phyloP scores from a whole-genome alignment of 495 filamentous ascomycete genomes.

The Podospora conica region DNA sequence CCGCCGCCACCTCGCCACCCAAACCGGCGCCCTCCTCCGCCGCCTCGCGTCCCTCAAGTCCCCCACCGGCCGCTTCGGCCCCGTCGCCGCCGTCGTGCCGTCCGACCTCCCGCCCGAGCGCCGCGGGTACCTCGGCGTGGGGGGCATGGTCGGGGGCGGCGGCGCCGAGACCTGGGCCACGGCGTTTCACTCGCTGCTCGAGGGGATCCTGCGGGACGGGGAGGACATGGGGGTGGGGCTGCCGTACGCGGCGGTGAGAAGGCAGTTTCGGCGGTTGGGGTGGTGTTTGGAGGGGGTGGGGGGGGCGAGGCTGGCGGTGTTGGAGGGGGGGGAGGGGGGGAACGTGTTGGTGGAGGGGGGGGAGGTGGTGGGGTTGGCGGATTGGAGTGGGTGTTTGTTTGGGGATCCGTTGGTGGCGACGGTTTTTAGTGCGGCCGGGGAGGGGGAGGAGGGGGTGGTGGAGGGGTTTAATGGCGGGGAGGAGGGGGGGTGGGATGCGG shows the following conservation, averaged over 20 bases:
- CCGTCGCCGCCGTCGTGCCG: slow-evolving; percentile 27
- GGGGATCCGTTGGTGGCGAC: slow-evolving; percentile 53
- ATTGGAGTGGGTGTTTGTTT: slow-evolving; percentile 52
- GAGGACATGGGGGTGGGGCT: slow-evolving; percentile 43
- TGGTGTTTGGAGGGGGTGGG: slow-evolving; percentile 35
- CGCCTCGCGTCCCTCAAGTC: slow-evolving; percentile 29
- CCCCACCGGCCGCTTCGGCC: slow-evolving; percentile 36
- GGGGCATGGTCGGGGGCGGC: slow-evolving; percentile 5
- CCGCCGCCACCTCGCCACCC: slow-evolving; percentile 23
- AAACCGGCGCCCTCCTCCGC: slow-evolving; percentile 32
- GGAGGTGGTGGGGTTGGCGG: slow-evolving; percentile 25
- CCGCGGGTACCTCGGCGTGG: slow-evolving; percentile 1
- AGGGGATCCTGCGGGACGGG: slow-evolving; percentile 37
- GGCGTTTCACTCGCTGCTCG: slow-evolving; percentile 43
- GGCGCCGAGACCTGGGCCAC: slow-evolving; percentile 33
- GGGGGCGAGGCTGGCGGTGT: slow-evolving; percentile 32
- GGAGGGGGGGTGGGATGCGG: background rate
- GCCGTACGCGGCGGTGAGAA: slow-evolving; percentile 35
- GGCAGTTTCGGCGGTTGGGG: slow-evolving; percentile 32
- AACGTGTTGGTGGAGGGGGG: slow-evolving; percentile 27
- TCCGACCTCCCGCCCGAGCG: background rate
- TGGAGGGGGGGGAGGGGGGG: slow-evolving; percentile 30
- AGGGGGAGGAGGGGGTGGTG: slow-evolving; percentile 39
- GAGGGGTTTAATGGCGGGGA: slow-evolving; percentile 20
- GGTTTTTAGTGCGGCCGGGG: slow-evolving; percentile 36